phyloP scores from a whole-genome alignment of 441 rosid species.

The Flueggea neowawraea region DNA sequence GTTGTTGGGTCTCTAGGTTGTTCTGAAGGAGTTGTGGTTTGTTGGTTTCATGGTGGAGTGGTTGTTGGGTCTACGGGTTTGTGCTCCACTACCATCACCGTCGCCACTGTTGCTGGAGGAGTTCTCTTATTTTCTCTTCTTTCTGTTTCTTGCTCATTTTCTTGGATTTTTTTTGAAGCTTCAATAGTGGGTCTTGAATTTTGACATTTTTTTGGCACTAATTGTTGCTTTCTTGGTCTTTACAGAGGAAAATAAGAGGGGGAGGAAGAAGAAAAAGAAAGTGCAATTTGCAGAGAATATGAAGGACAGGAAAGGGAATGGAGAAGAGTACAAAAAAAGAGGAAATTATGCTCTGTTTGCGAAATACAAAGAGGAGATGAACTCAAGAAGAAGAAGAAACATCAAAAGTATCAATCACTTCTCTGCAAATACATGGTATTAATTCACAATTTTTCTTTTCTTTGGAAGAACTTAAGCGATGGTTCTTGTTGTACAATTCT shows the following conservation, averaged over 20 bases:
- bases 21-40: too few species aligned
- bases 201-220: neutral
- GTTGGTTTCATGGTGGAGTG: too few species aligned
- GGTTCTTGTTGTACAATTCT: too few species aligned
- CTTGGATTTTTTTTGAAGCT: neutral
- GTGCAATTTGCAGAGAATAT: slow-evolving; percentile 73
- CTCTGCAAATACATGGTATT: too few species aligned
- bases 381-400: slow-evolving; percentile 10
- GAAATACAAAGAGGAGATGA: slow-evolving; percentile 8
- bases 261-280: slow-evolving; percentile 52
- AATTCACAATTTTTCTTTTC: too few species aligned
- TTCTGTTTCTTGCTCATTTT: neutral
- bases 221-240: neutral
- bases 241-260: slow-evolving; percentile 38
- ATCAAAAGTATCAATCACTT: slow-evolving; percentile 7
- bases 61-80: too few species aligned
- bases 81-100: too few species aligned
- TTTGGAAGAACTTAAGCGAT: too few species aligned
- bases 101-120: too few species aligned
- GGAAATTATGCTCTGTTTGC: neutral
- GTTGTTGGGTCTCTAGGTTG: too few species aligned
- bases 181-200: too few species aligned
- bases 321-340: slow-evolving; percentile 46
- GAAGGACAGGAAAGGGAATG: slow-evolving; percentile 60
- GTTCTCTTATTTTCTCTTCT: neutral